Percentiles rank a stretch among this genome's conserved stretches.
Evolutionary conservation across 345 rosid genomes (phyloP).

Genomic region (Eucalyptus marginata): DNA sequence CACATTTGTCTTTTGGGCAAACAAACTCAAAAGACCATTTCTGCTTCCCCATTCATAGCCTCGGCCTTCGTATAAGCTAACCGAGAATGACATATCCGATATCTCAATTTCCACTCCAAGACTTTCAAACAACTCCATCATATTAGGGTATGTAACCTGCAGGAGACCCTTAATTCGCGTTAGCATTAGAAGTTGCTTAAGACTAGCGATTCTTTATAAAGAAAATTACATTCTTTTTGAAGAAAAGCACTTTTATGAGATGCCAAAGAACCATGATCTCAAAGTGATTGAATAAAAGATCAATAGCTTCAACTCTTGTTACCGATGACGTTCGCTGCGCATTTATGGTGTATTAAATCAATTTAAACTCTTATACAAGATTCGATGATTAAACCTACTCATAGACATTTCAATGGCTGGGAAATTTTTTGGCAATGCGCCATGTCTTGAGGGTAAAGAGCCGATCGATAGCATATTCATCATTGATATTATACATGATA

Average conservation of each 20-base stretch:
- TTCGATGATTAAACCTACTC: background rate
- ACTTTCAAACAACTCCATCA: conserved; percentile 75
- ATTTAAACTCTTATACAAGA: background rate
- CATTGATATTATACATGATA: background rate
- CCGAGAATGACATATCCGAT: conserved; percentile 76
- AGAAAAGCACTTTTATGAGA: background rate
- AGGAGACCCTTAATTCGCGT: background rate
- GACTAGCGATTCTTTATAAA: background rate
- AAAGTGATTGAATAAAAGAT: background rate
- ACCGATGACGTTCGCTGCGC: accelerated
- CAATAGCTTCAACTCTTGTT: background rate
- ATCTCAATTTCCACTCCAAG: conserved; percentile 75
- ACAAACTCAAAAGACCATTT: conserved; percentile 52
- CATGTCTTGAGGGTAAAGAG: background rate
- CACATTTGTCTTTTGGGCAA: conserved; percentile 58
- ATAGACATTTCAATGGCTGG: background rate
- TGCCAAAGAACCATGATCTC: background rate
- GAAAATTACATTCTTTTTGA: background rate
- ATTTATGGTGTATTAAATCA: background rate
- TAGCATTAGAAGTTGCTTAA: background rate
- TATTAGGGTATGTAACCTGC: conserved; percentile 88
- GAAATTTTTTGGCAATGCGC: accelerated
- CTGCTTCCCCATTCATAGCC: conserved; percentile 95
- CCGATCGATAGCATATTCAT: background rate
- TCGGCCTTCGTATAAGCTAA: conserved; percentile 58